Conservation (phyloP, 2,329 filamentous ascomycete species). For the Albifimbria verrucaria region DNA sequence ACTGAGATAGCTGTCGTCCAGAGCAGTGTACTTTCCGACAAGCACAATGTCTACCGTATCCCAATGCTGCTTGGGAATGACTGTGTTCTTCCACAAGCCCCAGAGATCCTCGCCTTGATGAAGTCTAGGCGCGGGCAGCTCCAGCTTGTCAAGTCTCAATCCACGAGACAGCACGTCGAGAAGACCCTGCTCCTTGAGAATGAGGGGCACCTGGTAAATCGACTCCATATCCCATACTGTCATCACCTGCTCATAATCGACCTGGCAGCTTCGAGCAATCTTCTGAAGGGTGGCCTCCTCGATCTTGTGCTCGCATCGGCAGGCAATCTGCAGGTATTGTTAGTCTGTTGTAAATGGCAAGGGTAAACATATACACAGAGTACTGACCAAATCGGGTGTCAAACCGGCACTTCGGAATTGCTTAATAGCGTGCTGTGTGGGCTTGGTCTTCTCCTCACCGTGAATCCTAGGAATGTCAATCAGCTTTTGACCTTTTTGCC, state of each 20-base stretch:
- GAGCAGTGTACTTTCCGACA: slow-evolving; percentile 86
- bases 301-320: slow-evolving; percentile 78
- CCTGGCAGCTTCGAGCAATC: slow-evolving; percentile 85
- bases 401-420: slow-evolving; percentile 78
- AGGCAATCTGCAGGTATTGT: slow-evolving; percentile 66
- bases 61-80: slow-evolving; percentile 62
- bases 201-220: slow-evolving; percentile 92
- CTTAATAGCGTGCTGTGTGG: slow-evolving; percentile 87
- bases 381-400: slow-evolving; percentile 62
- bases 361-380: background rate
- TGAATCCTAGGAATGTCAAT: slow-evolving; percentile 25
- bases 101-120: slow-evolving; percentile 68
- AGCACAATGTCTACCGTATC: slow-evolving; percentile 74
- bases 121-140: slow-evolving; percentile 49
- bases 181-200: slow-evolving; percentile 79
- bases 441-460: slow-evolving; percentile 90
- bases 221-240: slow-evolving; percentile 87
- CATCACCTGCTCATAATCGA: slow-evolving; percentile 80
- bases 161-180: slow-evolving; percentile 62
- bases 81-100: slow-evolving; percentile 73
- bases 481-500: background rate
- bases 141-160: slow-evolving; percentile 60
- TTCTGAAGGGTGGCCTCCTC: slow-evolving; percentile 75
- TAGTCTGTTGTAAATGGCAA: background rate
- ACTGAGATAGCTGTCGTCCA: slow-evolving; percentile 82